Evolutionary conservation across 805 yeast species (phyloP).

Genomic region (Saccharomycopsis schoenii): DNA sequence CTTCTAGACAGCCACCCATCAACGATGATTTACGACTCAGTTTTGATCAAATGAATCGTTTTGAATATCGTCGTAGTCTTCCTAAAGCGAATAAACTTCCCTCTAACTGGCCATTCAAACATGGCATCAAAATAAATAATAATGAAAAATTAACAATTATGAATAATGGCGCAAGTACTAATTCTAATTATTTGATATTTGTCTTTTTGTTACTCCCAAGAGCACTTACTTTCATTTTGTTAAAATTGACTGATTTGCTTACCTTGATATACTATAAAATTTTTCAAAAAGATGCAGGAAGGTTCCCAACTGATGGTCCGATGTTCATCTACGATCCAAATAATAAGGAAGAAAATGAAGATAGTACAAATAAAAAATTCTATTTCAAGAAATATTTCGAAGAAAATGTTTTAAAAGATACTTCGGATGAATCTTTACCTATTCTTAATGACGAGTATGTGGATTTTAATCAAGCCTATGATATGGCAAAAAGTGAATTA

Average conservation of each 20-base stretch:
- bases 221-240: conserved; percentile 33
- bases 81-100: conserved; percentile 29
- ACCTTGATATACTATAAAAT: conserved; percentile 23
- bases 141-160: not conserved
- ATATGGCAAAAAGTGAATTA: conserved; percentile 29
- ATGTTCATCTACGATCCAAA: not conserved
- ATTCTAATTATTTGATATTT: conserved; percentile 27
- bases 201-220: conserved; percentile 48
- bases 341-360: not conserved
- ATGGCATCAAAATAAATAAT: conserved; percentile 7
- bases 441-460: conserved; percentile 23
- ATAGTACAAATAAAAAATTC: conserved; percentile 11
- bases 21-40: not conserved
- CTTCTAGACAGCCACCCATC: not conserved
- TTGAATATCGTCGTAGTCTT: conserved; percentile 26
- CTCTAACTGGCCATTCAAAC: conserved; percentile 29
- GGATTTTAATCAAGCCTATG: conserved; percentile 33
- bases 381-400: conserved; percentile 19
- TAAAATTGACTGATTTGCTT: conserved; percentile 29
- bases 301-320: not conserved
- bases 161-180: not conserved
- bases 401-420: conserved; percentile 18
- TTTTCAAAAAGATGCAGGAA: not conserved
- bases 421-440: conserved; percentile 16
- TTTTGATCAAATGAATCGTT: conserved; percentile 1